A percentile compares a stretch with the other conserved stretches of the same genome.
Conservation (phyloP, 768 basidiomycete species). For the Kwoniella heveanensis region DNA sequence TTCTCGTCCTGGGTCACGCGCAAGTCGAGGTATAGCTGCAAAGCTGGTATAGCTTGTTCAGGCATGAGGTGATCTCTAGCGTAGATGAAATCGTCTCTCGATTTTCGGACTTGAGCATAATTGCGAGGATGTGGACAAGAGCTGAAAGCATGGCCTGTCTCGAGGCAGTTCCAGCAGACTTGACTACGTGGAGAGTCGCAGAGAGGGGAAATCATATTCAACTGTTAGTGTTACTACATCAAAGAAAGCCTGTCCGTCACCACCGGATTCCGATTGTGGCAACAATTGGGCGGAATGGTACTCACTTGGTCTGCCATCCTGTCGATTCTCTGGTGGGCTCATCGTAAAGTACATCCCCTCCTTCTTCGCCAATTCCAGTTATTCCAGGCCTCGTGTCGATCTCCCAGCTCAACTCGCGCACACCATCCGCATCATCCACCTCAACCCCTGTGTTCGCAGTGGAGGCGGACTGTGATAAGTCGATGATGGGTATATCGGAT, state of each 20-base stretch:
- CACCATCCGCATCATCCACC: background rate
- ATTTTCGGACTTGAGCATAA: conserved; percentile 26
- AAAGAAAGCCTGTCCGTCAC: too few relatives aligned
- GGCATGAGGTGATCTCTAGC: conserved; percentile 22
- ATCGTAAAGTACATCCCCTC: conserved; percentile 21
- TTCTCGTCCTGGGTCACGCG: conserved; percentile 27
- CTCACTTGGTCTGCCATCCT: conserved; percentile 6
- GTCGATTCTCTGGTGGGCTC: conserved; percentile 3
- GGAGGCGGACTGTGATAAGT: conserved; percentile 10
- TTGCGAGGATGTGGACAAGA: conserved; percentile 41
- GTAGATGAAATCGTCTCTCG: conserved; percentile 23
- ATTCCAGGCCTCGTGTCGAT: conserved; percentile 8
- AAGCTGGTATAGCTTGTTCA: conserved; percentile 8
- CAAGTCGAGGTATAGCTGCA: conserved; percentile 22
- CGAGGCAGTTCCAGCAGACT: conserved; percentile 45
- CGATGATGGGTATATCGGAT: conserved; percentile 24
- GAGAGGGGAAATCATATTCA: background rate
- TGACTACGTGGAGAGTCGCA: conserved; percentile 7
- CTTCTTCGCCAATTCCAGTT: background rate
- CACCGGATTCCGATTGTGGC: too few relatives aligned
- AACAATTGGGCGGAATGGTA: too few relatives aligned
- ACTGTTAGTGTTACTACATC: too few relatives aligned
- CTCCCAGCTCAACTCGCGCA: conserved; percentile 14
- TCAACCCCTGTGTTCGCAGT: background rate
- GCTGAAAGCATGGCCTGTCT: conserved; percentile 31